phyloP scores from a whole-genome alignment of 208 protist genomes.

The Angomonas deanei region DNA sequence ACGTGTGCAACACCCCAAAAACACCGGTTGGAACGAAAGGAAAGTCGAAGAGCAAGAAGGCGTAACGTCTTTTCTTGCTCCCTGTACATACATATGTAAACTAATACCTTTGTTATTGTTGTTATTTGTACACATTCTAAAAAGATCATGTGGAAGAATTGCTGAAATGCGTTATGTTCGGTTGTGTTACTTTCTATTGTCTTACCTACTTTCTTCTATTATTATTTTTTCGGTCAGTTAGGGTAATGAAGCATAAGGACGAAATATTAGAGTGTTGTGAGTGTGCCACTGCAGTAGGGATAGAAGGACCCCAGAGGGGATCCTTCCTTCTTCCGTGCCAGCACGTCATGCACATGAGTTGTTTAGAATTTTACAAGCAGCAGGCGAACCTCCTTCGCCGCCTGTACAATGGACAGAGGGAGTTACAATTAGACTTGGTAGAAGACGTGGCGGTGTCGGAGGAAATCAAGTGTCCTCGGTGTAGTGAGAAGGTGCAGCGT shows the following conservation, averaged over 20 bases:
- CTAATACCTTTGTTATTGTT: too few species aligned
- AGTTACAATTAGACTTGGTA: not conserved
- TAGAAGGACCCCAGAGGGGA: conserved; percentile 51
- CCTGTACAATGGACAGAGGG: conserved; percentile 6
- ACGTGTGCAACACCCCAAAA: conserved; percentile 52
- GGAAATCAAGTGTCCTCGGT: not conserved
- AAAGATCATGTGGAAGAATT: too few species aligned
- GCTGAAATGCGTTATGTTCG: too few species aligned
- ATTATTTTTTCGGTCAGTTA: not conserved
- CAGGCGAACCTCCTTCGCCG: conserved; percentile 16
- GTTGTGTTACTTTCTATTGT: too few species aligned
- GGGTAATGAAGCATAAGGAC: too few species aligned
- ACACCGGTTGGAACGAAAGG: conserved; percentile 20
- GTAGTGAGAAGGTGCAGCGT: not conserved
- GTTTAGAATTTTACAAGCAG: conserved; percentile 60
- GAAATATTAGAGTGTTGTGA: conserved; percentile 77
- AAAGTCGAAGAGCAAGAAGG: conserved; percentile 15
- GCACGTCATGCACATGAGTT: conserved; percentile 75
- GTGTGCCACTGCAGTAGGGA: conserved; percentile 56
- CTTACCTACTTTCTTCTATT: not conserved
- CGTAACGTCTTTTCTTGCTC: not conserved
- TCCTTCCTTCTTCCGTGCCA: conserved; percentile 76
- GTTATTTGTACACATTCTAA: too few species aligned
- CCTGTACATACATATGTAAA: too few species aligned
- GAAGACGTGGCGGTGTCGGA: not conserved